Percentiles rank a stretch among this genome's conserved stretches.
phyloP scores from a whole-genome alignment of 2,329 filamentous ascomycete genomes.

The Chaetomiaceae sp. region DNA sequence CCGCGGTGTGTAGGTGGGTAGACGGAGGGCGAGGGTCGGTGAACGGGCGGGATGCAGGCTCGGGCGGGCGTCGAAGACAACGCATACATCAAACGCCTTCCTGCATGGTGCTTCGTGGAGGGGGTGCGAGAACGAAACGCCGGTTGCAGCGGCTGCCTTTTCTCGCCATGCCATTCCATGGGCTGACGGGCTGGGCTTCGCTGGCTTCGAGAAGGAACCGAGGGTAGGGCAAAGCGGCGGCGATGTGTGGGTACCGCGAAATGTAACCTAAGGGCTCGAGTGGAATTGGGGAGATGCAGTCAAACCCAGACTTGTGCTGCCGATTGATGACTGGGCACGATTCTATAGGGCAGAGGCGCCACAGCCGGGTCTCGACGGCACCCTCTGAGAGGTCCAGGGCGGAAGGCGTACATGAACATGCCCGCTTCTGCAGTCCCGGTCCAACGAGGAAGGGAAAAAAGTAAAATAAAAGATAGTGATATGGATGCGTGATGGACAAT shows the following conservation, averaged over 20 bases:
- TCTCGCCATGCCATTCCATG: conserved; percentile 8
- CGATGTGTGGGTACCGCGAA: conserved; percentile 20
- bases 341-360: conserved; percentile 32
- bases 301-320: conserved; percentile 23
- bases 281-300: conserved; percentile 24
- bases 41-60: conserved; percentile 17
- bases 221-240: conserved; percentile 2
- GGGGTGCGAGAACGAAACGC: conserved; percentile 5
- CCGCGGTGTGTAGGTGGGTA: conserved; percentile 8
- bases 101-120: conserved; percentile 11
- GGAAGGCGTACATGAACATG: conserved; percentile 19
- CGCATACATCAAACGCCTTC: conserved; percentile 21
- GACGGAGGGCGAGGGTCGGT: conserved; percentile 9
- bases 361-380: conserved; percentile 19
- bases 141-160: conserved; percentile 10
- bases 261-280: conserved; percentile 24
- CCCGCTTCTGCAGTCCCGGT: conserved; percentile 1
- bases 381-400: conserved; percentile 23
- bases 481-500: no score
- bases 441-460: background rate
- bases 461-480: background rate
- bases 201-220: conserved; percentile 21
- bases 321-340: conserved; percentile 39
- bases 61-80: conserved; percentile 16
- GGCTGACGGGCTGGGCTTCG: no score